Evolutionary conservation across 116 monocot species (phyloP), one percentile per base, ranked within the genome.

Genomic region (Dioscorea cayenensis): DNA sequence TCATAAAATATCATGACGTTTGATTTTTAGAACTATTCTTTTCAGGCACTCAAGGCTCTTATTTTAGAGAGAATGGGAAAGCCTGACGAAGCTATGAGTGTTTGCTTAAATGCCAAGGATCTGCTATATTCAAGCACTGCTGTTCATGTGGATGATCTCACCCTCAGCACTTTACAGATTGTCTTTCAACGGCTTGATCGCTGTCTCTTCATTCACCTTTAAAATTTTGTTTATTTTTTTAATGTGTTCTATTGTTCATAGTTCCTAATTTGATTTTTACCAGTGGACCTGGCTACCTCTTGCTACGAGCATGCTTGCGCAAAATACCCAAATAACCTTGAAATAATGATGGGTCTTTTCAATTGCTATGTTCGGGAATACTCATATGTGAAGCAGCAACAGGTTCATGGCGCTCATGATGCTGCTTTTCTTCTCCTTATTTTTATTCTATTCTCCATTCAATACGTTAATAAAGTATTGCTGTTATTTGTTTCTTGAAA

Each of bases 91-190:
- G 92, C 96, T 72, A 64, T 92, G 55, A 75, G 49, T 82, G 48
- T 82, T 79, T 97, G 90, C 71, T 73, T 92, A 63, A 84, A 82
- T 76, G 92, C 96, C n/a, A 97, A 83, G 74, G 86, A 88, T 27
- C 81, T 83, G 37, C 73, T 97, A 51, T 66, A 59, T 77, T 88
- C 85, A 21, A 82, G 77, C 63, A 79, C 75, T 72, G 73, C 66
- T 23, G 49, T 86, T 79, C 81, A 84, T 59, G 75, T 92, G 66
- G 96, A 97, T 75, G 92, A 97, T 72, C 88, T 97, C 36, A 97
- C 96, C 12, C 92, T 97, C 71, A 97, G 88, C 81, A 92, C 96
- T n/a, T 78, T 97, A 72, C 96, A 97, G 75, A 92, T 97, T 77
- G 96, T 88, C 65, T 88, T 92, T 70, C 96, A 97, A 76, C 72